A percentile compares a stretch with the other conserved stretches of the same genome.
Conservation (phyloP, 1,284 basidiomycete genomes). For the Ustilago lituana region DNA sequence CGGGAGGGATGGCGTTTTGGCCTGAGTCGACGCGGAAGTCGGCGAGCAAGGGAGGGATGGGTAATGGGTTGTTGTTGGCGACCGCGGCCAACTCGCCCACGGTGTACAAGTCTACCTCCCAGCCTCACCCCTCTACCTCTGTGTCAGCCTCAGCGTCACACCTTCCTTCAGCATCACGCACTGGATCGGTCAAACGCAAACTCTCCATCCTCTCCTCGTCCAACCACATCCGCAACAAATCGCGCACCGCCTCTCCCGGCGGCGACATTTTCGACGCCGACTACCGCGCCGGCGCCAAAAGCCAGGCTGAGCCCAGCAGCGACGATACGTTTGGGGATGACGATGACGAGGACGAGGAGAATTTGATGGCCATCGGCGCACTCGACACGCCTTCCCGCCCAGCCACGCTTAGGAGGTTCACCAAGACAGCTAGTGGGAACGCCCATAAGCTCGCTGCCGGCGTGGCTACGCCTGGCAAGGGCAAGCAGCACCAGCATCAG, state of each 20-base stretch:
- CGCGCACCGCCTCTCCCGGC: slow-evolving; percentile 8
- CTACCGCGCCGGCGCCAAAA: slow-evolving; percentile 4
- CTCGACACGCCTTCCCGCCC: slow-evolving; percentile 44
- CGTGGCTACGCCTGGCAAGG: too few relatives aligned
- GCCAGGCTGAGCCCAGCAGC: slow-evolving; percentile 6
- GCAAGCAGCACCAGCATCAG: too few relatives aligned
- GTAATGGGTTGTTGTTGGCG: background rate
- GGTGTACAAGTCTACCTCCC: slow-evolving; percentile 21
- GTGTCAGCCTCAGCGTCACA: too few relatives aligned
- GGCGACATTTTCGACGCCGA: slow-evolving; percentile 34
- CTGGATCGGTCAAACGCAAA: slow-evolving; percentile 8
- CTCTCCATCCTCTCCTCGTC: background rate
- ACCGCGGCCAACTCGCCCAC: slow-evolving; percentile 19
- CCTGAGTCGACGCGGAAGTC: slow-evolving; percentile 28
- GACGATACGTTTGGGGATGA: slow-evolving; percentile 36
- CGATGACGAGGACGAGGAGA: slow-evolving; percentile 36
- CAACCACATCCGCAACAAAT: background rate
- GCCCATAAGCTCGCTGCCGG: too few relatives aligned
- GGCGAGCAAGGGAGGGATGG: background rate
- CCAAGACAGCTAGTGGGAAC: slow-evolving; percentile 5
- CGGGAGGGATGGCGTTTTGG: slow-evolving; percentile 20
- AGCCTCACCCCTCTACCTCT: background rate
- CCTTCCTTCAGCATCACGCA: background rate
- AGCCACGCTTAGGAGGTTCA: slow-evolving; percentile 18
- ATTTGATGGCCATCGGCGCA: slow-evolving; percentile 25